Evolutionary conservation across 441 rosid species (phyloP).

Genomic region (Corymbia citriodora): DNA sequence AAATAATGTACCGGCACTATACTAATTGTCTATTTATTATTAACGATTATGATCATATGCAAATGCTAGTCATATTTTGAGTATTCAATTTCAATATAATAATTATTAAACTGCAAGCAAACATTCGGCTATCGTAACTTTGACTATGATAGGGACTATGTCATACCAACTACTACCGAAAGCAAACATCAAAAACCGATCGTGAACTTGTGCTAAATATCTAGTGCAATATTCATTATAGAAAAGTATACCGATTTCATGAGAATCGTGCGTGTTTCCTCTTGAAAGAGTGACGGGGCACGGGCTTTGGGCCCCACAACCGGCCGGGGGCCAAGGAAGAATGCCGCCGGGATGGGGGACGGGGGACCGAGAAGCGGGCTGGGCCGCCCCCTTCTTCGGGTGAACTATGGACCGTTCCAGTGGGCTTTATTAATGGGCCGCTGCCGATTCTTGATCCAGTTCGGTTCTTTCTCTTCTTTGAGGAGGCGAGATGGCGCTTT

Average conservation of each 20-base stretch:
- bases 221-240: accelerated
- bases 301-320: accelerated
- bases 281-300: not conserved
- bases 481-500: not conserved
- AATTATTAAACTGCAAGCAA: not conserved
- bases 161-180: accelerated
- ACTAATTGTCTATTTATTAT: not conserved
- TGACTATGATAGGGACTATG: not conserved
- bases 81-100: not conserved
- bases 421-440: not conserved
- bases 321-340: not conserved
- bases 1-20: accelerated
- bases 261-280: not conserved
- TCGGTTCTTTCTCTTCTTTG: not conserved
- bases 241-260: not conserved
- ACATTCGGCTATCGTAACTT: not conserved
- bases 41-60: accelerated
- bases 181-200: not conserved
- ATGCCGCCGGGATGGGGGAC: accelerated
- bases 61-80: not conserved
- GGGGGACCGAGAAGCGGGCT: not conserved
- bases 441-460: not conserved
- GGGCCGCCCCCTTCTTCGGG: not conserved
- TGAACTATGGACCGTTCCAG: not conserved
- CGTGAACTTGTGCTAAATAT: accelerated